phyloP scores from a whole-genome alignment of 2,329 filamentous ascomycete species.

The Talaromyces sp. region DNA sequence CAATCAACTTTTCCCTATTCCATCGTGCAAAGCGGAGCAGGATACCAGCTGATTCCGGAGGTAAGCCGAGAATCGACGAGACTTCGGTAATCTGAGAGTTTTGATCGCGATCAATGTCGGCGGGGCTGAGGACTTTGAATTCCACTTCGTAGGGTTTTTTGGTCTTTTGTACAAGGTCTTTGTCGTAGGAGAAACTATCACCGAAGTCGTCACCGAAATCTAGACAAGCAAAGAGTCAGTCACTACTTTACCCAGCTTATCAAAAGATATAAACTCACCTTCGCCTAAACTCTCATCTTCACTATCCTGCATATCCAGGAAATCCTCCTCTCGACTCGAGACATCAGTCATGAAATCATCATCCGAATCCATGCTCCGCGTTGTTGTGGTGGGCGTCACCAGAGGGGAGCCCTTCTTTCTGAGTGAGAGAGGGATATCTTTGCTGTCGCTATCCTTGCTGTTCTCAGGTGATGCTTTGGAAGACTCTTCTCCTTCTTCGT shows the following conservation, averaged over 20 bases:
- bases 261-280: slow-evolving; percentile 26
- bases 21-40: slow-evolving; percentile 84
- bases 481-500: slow-evolving; percentile 6
- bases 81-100: slow-evolving; percentile 84
- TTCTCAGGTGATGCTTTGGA: not conserved
- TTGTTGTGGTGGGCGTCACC: slow-evolving; percentile 41
- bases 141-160: slow-evolving; percentile 78
- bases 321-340: slow-evolving; percentile 67
- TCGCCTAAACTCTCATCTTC: slow-evolving; percentile 60
- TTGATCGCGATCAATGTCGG: slow-evolving; percentile 81
- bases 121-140: slow-evolving; percentile 75
- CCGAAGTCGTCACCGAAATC: slow-evolving; percentile 60
- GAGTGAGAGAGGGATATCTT: slow-evolving; percentile 17
- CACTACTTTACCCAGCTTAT: not conserved
- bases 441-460: not conserved
- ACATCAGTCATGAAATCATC: slow-evolving; percentile 86
- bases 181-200: slow-evolving; percentile 62
- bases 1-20: slow-evolving; percentile 94
- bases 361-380: slow-evolving; percentile 81
- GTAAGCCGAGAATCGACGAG: slow-evolving; percentile 83
- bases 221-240: slow-evolving; percentile 20
- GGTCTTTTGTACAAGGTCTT: slow-evolving; percentile 67
- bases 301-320: slow-evolving; percentile 65
- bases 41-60: slow-evolving; percentile 86
- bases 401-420: slow-evolving; percentile 34